These are phyloP conservation scores for Perilla frutescens DNA, from an alignment of 257 asterid species.

Conservation along the genomic window DNA sequence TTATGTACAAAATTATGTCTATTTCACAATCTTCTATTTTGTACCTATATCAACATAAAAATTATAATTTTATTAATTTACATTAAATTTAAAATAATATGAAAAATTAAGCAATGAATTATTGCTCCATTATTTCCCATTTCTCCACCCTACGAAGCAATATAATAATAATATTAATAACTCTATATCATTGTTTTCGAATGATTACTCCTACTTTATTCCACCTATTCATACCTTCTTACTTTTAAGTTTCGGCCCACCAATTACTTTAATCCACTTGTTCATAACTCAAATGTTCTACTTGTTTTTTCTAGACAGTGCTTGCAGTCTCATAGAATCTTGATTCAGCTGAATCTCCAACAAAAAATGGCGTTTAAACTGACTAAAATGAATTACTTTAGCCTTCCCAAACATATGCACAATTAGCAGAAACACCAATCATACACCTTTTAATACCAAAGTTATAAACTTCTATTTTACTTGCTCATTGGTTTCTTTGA, in stretches of 20 bases:
- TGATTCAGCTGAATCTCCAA: neutral
- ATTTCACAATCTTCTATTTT: too few relatives aligned
- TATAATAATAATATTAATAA: too few relatives aligned
- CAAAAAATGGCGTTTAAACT: conserved; percentile 2
- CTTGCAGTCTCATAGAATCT: conserved; percentile 18
- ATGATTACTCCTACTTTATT: neutral
- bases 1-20: too few relatives aligned
- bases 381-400: neutral
- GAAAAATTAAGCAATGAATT: too few relatives aligned
- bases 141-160: too few relatives aligned
- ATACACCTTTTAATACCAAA: neutral
- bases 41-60: too few relatives aligned
- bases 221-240: neutral
- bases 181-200: too few relatives aligned
- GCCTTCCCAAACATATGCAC: neutral
- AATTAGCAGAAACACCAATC: neutral
- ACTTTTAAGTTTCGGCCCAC: neutral
- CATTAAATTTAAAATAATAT: too few relatives aligned
- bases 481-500: conserved; percentile 10
- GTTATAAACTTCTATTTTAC: neutral
- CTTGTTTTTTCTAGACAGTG: conserved; percentile 7
- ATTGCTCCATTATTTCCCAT: too few relatives aligned
- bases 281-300: neutral
- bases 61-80: too few relatives aligned
- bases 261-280: neutral